Base-by-base conservation (phyloP, 108 stramenopile species). In the Discostella pseudostelligera region DNA sequence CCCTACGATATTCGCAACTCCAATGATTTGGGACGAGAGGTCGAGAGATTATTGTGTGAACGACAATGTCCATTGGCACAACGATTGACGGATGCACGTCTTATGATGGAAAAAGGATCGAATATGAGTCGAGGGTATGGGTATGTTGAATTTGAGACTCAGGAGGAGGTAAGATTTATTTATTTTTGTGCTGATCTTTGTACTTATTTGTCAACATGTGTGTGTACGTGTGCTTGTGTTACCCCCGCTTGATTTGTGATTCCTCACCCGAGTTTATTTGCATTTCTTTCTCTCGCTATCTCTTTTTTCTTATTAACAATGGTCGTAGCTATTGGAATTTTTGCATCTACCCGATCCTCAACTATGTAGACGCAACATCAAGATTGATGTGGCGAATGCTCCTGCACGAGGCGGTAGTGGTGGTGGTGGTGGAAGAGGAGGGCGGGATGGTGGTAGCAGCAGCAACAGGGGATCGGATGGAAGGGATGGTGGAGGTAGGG, bases 351-450 rank as follows among this genome's bases (percentile, higher is more conserved):
- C 19, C 43, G 54, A 65, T 58, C 68, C 49, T 43, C 62, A 77
- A 65, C 53, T 77, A 13, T 44, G 45, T 39, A 85, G 86, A 32
- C 83, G 89, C 28, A 79, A 65, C 37, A 72, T 90, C 58, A 85
- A 90, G 60, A 59, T 90, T 37, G 83, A 90, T 73, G 72, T 84
- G 14, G 86, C 88, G 12, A 63, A 65, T 17, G 62, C 62, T 13
- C 24, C 40, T 12, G 67, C 42, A 56, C 53, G 63, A 8, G 45
- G 64, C 11, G 64, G 62, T 12, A 39, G 67, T 35, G 63, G 64
- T 8, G 42, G 58, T 17, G 60, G 70, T 21, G 43, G 66, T 19
- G 40, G 44, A 10, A 49, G 58, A n/a, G 46, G 45, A 47, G 67
- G 46, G 28, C 28, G 56, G 4, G 10, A 45, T 35, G 35, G 39